Conservation (phyloP, 2,329 filamentous ascomycete genomes). For the Achaetomium macrosporum region DNA sequence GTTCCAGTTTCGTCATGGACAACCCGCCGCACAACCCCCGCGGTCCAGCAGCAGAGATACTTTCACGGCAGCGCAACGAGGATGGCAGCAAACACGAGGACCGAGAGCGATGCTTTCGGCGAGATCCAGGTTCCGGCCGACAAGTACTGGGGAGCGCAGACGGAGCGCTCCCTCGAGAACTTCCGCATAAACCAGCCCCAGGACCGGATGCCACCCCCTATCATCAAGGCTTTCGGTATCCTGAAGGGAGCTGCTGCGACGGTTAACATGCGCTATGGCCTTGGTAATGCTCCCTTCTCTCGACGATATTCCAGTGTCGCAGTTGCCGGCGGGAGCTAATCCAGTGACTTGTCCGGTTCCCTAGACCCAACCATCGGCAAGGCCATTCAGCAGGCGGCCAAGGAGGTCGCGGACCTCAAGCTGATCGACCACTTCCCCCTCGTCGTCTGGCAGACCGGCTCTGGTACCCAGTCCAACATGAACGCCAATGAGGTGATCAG, state of each 20-base stretch:
- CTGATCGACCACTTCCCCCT: conserved; percentile 96
- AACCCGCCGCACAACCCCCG: conserved; percentile 22
- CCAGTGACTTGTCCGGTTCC: conserved; percentile 16
- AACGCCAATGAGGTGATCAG: conserved; percentile 99
- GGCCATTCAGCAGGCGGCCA: conserved; percentile 90
- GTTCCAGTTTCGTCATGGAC: conserved; percentile 19
- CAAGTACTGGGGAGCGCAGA: conserved; percentile 99
- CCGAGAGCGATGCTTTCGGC: conserved; percentile 96
- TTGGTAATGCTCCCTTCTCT: conserved; percentile 51
- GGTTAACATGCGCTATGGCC: conserved; percentile 91
- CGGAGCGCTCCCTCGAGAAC: conserved; percentile 91
- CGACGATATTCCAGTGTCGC: not conserved
- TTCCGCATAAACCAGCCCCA: conserved; percentile 99
- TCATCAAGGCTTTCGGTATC: conserved; percentile 91
- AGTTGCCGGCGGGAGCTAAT: conserved; percentile 14
- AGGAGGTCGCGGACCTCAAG: conserved; percentile 89
- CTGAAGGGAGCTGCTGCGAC: conserved; percentile 93
- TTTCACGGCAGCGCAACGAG: conserved; percentile 42
- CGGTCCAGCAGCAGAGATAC: conserved; percentile 25
- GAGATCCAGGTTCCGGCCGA: conserved; percentile 86
- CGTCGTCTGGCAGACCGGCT: conserved; percentile 98
- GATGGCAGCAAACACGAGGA: conserved; percentile 58
- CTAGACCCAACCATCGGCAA: conserved; percentile 80
- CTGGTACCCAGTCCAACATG: conserved; percentile 99
- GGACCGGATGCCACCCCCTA: conserved; percentile 93